Conservation (phyloP, 495 filamentous ascomycete species). For the Clohesyomyces aquaticus region DNA sequence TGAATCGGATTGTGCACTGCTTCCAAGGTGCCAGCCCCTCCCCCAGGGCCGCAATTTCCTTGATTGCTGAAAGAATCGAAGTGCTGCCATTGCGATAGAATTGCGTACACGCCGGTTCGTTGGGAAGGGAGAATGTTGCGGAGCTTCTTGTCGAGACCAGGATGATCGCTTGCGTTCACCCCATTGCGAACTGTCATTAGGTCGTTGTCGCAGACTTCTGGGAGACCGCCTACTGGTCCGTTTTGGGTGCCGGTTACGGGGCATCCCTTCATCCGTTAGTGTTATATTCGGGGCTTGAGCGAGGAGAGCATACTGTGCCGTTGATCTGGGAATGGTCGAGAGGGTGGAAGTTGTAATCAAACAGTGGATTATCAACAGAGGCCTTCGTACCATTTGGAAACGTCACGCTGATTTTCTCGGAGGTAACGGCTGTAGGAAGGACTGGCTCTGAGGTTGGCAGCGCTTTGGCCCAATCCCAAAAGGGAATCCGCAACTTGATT, state of each 20-base stretch:
- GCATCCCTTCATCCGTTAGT: constrained; percentile 18
- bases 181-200: constrained; percentile 14
- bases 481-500: constrained; percentile 21
- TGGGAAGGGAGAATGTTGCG: constrained; percentile 9
- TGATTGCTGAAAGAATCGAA: constrained; percentile 15
- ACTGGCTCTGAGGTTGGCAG: constrained; percentile 22
- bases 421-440: constrained; percentile 17
- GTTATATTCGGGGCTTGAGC: background rate
- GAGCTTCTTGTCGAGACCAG: constrained; percentile 14
- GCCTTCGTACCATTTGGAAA: constrained; percentile 26
- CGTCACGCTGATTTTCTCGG: constrained; percentile 17
- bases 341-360: constrained; percentile 32
- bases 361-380: constrained; percentile 29
- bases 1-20: constrained; percentile 68
- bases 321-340: constrained; percentile 34
- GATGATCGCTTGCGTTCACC: constrained; percentile 10
- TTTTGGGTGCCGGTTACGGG: background rate
- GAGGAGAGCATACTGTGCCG: constrained; percentile 18
- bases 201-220: constrained; percentile 15
- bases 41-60: constrained; percentile 2
- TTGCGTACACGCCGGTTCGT: constrained; percentile 9
- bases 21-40: constrained; percentile 59
- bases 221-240: constrained; percentile 8
- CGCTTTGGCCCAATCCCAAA: constrained; percentile 36
- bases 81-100: constrained; percentile 20